Base-by-base conservation (phyloP, 1,284 basidiomycete species). In the Fomitopsis palustris region DNA sequence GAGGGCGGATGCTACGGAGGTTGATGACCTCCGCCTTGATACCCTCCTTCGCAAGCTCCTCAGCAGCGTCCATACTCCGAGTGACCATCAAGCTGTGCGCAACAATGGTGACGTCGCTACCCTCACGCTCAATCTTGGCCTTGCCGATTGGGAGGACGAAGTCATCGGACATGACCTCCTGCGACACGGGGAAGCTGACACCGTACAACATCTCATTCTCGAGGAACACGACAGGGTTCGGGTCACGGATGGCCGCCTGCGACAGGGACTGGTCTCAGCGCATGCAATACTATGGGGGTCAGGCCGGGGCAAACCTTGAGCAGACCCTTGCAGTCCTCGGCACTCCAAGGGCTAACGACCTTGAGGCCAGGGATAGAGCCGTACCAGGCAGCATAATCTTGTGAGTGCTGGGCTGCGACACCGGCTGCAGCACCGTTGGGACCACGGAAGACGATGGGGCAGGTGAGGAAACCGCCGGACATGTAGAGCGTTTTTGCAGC, bases 131-230 rank as follows among this genome's bases (percentile, higher is more conserved):
- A 61, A 99, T 82, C 81, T 99, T 98, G 74, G 91, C 91, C 81
- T 99, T 98, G 73, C 97, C 97, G 70, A 99, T 98, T 51, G 96
- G 96, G 61, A 99, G 80, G 52, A 93, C 74, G 81, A 96, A 99
- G 78, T 95, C 88, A 75, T 97, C 93, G 55, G 93, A 96, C 84
- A 98, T 89, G 67, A 93, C 95, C 74, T 97, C 96, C 65, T 88
- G 76, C 47, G 94, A 94, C 86, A 99, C 91, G 60, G 95, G 94
- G 90, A 99, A 99, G 21, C 88, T 86, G 65, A 95, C 86, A 77
- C 97, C 97, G 80, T 99, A 99, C 72, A 99, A 78, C 85, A 99
- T 95, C 79, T 99, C 97, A 78, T 99, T 99, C 75, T 99, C 97
- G 56, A 99, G 89, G 83, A 99, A 95, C 67, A 98, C 95, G 67